Conservation (phyloP, 1,284 basidiomycete species). For the Crepidotus sp. region DNA sequence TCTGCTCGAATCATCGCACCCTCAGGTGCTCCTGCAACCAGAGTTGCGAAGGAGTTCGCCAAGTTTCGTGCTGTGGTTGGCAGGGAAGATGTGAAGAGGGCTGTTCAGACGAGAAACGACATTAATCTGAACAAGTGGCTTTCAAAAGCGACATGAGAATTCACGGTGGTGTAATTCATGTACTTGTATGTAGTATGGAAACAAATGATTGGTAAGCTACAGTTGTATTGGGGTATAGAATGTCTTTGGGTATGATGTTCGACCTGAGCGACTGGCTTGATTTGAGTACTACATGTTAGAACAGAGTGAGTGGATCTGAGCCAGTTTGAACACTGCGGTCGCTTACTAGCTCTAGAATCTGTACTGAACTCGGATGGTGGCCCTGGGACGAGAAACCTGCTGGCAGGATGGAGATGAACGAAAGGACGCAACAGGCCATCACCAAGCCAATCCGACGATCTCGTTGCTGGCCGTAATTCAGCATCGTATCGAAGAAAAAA, state of each 20-base stretch:
- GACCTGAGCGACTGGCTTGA: background rate
- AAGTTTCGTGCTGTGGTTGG: slow-evolving; percentile 56
- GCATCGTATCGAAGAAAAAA: background rate
- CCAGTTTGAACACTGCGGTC: too few relatives aligned
- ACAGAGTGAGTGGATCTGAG: background rate
- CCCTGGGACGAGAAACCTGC: too few relatives aligned
- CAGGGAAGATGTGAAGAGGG: slow-evolving; percentile 49
- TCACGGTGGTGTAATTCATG: background rate
- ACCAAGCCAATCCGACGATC: slow-evolving; percentile 10
- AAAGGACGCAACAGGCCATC: background rate
- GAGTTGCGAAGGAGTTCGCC: slow-evolving; percentile 51
- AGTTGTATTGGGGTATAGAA: slow-evolving; percentile 12
- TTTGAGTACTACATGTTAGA: too few relatives aligned
- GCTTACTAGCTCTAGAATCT: background rate
- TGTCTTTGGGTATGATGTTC: slow-evolving; percentile 6
- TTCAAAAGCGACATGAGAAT: slow-evolving; percentile 36
- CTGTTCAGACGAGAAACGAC: slow-evolving; percentile 57
- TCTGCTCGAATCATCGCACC: slow-evolving; percentile 43
- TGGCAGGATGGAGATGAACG: too few relatives aligned
- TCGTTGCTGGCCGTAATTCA: background rate
- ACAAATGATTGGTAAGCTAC: slow-evolving; percentile 5
- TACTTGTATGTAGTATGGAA: background rate
- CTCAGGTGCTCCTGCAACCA: slow-evolving; percentile 36
- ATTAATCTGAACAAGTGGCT: slow-evolving; percentile 73
- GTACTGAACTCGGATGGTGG: too few relatives aligned